These are phyloP conservation scores for Tremella fuciformis DNA, from an alignment of 768 basidiomycete genomes.

Conservation along the genomic window DNA sequence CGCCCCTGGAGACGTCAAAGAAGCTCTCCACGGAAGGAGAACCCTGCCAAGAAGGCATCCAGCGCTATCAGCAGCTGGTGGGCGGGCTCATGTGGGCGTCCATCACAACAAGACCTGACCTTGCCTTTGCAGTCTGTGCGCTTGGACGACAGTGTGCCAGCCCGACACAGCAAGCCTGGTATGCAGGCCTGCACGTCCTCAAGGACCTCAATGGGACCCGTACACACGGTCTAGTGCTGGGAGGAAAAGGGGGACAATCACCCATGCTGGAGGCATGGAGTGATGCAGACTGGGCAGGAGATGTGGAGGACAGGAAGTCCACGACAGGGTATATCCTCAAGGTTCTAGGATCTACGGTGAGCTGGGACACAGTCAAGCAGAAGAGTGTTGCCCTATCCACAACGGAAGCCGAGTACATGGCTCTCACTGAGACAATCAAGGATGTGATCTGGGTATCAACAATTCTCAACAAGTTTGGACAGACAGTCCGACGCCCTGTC, in stretches of 20 bases:
- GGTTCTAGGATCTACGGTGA: conserved; percentile 47
- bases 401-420: conserved; percentile 57
- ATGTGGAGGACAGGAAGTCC: conserved; percentile 43
- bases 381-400: conserved; percentile 52
- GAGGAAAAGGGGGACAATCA: no score
- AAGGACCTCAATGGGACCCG: conserved; percentile 26
- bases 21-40: no score
- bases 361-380: conserved; percentile 54
- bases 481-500: not conserved
- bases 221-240: no score
- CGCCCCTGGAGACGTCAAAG: no score
- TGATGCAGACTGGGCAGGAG: no score
- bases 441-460: not conserved
- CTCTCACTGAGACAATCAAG: conserved; percentile 25
- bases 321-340: conserved; percentile 53
- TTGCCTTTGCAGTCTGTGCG: no score
- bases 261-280: conserved; percentile 13
- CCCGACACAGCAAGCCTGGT: not conserved
- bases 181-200: conserved; percentile 20
- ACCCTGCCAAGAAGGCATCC: no score
- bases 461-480: not conserved
- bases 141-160: not conserved
- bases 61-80: no score
- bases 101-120: no score
- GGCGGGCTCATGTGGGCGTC: no score